Evolutionary conservation across 345 rosid genomes (phyloP), one percentile per base, ranked within the genome.

Genomic region (Syzygium jambos): DNA sequence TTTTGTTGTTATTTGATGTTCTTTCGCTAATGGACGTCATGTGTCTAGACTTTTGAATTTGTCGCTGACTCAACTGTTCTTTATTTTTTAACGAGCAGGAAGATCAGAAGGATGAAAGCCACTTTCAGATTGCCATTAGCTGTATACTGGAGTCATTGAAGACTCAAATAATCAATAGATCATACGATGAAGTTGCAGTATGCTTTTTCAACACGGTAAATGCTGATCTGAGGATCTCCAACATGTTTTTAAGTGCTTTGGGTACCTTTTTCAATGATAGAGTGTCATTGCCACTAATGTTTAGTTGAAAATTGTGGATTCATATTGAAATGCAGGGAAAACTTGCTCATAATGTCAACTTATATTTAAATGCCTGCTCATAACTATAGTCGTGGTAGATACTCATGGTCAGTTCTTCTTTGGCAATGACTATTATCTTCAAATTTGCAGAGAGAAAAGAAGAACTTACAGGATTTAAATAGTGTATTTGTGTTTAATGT

Each of bases 191-290:
- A 91, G 95, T 98, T 52, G 96, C 99, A 0, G 92, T 98, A 78
- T 95, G 96, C 91, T 98, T 98, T 93, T 96, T 95, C 86, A 98
- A 96, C 93, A 96, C 99, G 85, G 99, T 98, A 92, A 91, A 94
- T 73, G 80, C 80, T 73, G 80, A 73, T 34, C 46, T 73, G 80
- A 3, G 80, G 80, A 73, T 5, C 49, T 73, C 38, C 46, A 73
- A 19, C 49, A 2, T 73, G 12, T 34, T 34, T 73, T 73, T 4
- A 38, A 34, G 25, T 73, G 80, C 46, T 73, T 73, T 73, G 80
- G 80, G 14, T 61, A n/a, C 73, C 73, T 3, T 27, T 73, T 34
- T 19, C 80, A 73, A 73, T 10, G 7, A 19, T 0, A 17, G 25
- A 73, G 49, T 1, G 27, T 38, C 49, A 73, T 68, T 10, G 49